phyloP scores from a whole-genome alignment of 164 flowering plant species.

The Vitis riparia region DNA sequence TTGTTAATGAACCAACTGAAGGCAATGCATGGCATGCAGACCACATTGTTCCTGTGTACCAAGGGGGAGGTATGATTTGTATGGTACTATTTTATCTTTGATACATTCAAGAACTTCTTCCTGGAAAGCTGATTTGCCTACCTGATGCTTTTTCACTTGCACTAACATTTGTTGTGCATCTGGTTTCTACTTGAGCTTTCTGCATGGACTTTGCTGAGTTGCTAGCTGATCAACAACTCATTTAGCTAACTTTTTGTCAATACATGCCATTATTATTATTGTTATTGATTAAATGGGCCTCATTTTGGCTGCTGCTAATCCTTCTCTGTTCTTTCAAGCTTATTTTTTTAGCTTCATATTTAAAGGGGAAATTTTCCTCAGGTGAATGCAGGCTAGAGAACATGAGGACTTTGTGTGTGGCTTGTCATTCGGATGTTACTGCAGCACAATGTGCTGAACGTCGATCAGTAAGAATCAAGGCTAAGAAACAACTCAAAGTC shows the following conservation, averaged over 20 bases:
- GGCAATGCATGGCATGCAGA: conserved; percentile 99
- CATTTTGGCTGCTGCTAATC: too few species aligned
- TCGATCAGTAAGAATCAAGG: conserved; percentile 38
- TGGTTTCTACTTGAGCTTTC: not conserved
- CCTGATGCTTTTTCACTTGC: not conserved
- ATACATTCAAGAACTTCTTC: conserved; percentile 10
- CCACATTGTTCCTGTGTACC: conserved; percentile 79
- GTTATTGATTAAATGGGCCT: too few species aligned
- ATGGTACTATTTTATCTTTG: too few species aligned
- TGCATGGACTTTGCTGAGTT: too few species aligned
- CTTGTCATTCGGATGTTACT: conserved; percentile 88
- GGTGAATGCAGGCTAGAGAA: conserved; percentile 91
- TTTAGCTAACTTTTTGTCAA: too few species aligned
- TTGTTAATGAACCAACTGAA: conserved; percentile 65
- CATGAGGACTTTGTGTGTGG: conserved; percentile 91
- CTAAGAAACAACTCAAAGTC: conserved; percentile 57
- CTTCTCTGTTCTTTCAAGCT: not conserved
- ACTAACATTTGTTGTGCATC: not conserved
- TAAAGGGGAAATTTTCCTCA: conserved; percentile 14
- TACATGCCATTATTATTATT: too few species aligned
- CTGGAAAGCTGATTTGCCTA: not conserved
- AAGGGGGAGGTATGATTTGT: conserved; percentile 73
- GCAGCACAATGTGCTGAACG: conserved; percentile 64
- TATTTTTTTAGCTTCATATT: not conserved
- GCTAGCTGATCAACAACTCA: too few species aligned